Base-by-base conservation (phyloP, 768 basidiomycete genomes). In the Lactarius indigo region DNA sequence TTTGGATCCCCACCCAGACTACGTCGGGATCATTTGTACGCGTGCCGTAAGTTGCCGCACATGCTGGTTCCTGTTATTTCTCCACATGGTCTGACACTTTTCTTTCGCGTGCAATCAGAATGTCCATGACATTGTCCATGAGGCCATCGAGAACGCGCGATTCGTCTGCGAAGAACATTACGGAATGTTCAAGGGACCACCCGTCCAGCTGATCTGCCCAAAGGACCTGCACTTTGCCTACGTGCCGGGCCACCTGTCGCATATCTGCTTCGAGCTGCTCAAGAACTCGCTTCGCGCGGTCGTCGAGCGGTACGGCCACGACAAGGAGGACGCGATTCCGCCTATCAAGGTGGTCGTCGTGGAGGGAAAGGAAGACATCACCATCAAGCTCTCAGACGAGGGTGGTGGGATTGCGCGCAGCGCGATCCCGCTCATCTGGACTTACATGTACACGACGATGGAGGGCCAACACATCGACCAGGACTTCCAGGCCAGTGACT, bases 211-310 rank as follows among this genome's bases (percentile, higher is more conserved):
- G 68, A 93, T 98, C 72, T 98, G 97, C 77, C 94, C 95, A 0
- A 80, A 84, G 61, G 79, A 91, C 73, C 86, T 99, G 70, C 83
- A 84, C 23, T 98, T 98, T 79, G 83, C 94, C 70, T 98, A 98
- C 77, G 94, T 99, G 55, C 97, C 97, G 0, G 95, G 94, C 4
- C 97, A 99, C 74, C 80, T 99, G 68, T 94, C 92, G 1, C 97
- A 99, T 76, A 98, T 99, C 78, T 85, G 90, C 71, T 99, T 99
- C 77, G 97, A 99, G 74, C 84, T 99, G 13, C 83, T 98, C 64
- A 99, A 99, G 76, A 99, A 99, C 82, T 98, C 96, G 20, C 83
- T 99, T 12, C 89, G 97, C 50, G 97, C 97, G 1, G 92, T 96
- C 63, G 96, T 99, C 20, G 97, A 98, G 77, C 86, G 91, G 2